Percentiles rank a stretch among this genome's conserved stretches.
phyloP scores from a whole-genome alignment of 805 yeast species.

The Metschnikowia aberdeeniae region DNA sequence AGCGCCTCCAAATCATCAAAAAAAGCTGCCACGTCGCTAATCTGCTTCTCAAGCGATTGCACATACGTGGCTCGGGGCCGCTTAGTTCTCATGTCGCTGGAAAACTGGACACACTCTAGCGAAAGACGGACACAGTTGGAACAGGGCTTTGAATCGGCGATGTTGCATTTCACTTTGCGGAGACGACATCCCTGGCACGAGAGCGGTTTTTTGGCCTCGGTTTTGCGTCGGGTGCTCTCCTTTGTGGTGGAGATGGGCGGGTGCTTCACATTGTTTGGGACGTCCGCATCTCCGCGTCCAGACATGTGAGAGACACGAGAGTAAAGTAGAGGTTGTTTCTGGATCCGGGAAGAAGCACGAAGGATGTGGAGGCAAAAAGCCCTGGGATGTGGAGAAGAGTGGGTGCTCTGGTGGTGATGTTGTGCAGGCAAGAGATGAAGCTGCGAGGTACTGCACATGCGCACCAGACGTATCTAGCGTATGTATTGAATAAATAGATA shows the following conservation, averaged over 20 bases:
- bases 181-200: constrained; percentile 40
- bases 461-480: neutral
- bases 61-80: constrained; percentile 50
- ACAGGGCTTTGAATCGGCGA: constrained; percentile 40
- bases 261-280: neutral
- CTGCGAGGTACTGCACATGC: neutral
- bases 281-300: neutral
- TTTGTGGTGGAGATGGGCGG: neutral
- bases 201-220: constrained; percentile 10
- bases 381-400: neutral
- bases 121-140: constrained; percentile 41
- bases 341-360: neutral
- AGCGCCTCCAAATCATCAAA: constrained; percentile 23
- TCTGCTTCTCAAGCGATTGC: constrained; percentile 36
- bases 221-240: neutral
- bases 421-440: neutral
- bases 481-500: neutral
- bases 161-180: constrained; percentile 47
- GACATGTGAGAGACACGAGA: constrained; percentile 3
- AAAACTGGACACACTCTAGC: constrained; percentile 44
- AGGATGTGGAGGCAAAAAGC: neutral
- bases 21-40: constrained; percentile 22
- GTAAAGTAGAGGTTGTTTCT: neutral
- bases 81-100: constrained; percentile 48
- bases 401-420: neutral